These are phyloP conservation scores for Lactarius trivialis DNA, from an alignment of 768 basidiomycete genomes.

Conservation along the genomic window DNA sequence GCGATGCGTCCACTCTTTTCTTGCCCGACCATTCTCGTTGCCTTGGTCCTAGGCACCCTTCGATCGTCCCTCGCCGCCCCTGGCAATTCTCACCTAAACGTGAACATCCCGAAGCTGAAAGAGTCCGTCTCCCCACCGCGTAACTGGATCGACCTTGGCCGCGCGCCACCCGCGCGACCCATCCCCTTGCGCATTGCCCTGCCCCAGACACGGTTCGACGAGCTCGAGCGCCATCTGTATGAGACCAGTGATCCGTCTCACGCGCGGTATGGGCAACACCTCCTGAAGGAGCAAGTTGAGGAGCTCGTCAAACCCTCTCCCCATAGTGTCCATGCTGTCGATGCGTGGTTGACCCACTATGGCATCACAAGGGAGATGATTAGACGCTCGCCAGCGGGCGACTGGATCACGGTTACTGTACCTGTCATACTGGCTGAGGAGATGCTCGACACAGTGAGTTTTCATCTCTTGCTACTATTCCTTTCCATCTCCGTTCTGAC, in stretches of 20 bases:
- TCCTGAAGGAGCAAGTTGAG: constrained; percentile 63
- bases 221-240: constrained; percentile 24
- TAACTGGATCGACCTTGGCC: constrained; percentile 42
- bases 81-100: background rate
- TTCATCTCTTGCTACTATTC: constrained; percentile 12
- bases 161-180: constrained; percentile 39
- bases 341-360: constrained; percentile 54
- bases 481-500: background rate
- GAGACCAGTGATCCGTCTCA: constrained; percentile 25
- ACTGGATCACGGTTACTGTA: constrained; percentile 59
- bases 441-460: constrained; percentile 61
- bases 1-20: constrained; percentile 15
- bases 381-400: constrained; percentile 53
- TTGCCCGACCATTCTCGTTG: background rate
- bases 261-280: constrained; percentile 31
- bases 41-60: background rate
- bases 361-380: constrained; percentile 41
- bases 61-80: constrained; percentile 6
- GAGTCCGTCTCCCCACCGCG: constrained; percentile 32
- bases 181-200: constrained; percentile 41
- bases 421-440: constrained; percentile 55
- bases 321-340: constrained; percentile 46
- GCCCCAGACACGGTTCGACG: constrained; percentile 23
- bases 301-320: constrained; percentile 51
- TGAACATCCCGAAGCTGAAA: constrained; percentile 6